Base-by-base conservation (phyloP, 148 eudicot species). In the Rhododendron kiyosumense region DNA sequence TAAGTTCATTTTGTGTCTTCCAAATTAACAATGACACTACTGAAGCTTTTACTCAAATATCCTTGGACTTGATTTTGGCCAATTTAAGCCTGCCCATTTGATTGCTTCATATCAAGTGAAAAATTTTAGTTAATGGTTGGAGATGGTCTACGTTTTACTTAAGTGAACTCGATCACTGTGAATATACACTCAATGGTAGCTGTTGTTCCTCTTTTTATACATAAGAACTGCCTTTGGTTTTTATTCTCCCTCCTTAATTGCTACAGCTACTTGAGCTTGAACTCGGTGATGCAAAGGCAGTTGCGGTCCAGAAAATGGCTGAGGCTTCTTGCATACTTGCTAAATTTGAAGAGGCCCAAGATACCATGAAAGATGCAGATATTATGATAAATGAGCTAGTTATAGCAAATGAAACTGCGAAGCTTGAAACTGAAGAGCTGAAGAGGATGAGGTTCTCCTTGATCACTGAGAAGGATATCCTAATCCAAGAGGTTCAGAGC, bases 341-440 rank as follows among this genome's bases (percentile, higher is more conserved):
- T 82, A 92, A 91, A 86, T 92, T 92, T 90, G 95, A 93, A 87
- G 98, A 97, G 91, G 94, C 90, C 38, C 96, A 94, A 82, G 93
- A 93, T 79, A 94, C 91, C 77, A 90, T 95, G 90, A 89, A 88
- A 84, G 99, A 97, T 88, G 96, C 97, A 83, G 96, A 94, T 90
- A 84, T 91, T 69, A 91, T 93, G 92, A 90, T 97, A 87, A 94
- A 97, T 84, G 94, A 91, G 84, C 89, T 95, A 83, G 87, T 92
- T 91, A 92, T 93, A 73, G 92, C 92, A 20, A 95, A 97, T 88
- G 93, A 95, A 88, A 88, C 90, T 15, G 75, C 89, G 90, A 94
- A 95, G 92, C 90, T 93, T 89, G 90, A 91, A 82, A 90, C 90
- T 32, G 89, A 89, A 81, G 94, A 86, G 81, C 71, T 93, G 85